Base-by-base conservation (phyloP, 2,329 filamentous ascomycete genomes). In the Verruconis gallopava region DNA sequence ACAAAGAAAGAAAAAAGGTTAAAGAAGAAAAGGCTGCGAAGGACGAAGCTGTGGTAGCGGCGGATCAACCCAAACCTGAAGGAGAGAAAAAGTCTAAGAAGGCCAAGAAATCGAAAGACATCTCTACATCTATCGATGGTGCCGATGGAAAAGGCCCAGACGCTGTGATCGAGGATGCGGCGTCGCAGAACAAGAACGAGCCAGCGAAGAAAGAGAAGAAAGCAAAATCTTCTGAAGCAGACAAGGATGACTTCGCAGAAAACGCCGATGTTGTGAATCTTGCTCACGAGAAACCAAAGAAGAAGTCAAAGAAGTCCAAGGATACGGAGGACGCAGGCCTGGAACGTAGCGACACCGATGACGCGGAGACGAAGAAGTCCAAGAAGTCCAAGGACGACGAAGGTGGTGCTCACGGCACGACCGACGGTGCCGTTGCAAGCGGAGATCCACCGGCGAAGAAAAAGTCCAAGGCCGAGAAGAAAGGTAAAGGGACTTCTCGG, bases 271-370 rank as follows among this genome's bases (percentile, higher is more conserved):
- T 18, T 36, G 33, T 36, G 11, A 18, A 15, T 11, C 33, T 18
- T 6, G 33, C 6, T 6, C 17, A 11, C 11, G 18, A 36, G 20
- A 38, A 21, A 15, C 33, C 5, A 41, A 38, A 47, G 30, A 21
- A 40, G 20, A 44, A 43, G 20, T 17, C 37, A 38, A 48, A 47
- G 43, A 49, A 45, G 43, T 42, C 35, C 18, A 39, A 43, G 25
- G 17, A 21, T 18, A 44, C 28, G 19, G 17, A 44, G 20, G 15
- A 20, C 4, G 12, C 30, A n/a, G 12, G 15, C 14, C 18, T 12
- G 3, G 25, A 21, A n/a, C 6, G n/a, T 21, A 19, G 9, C 12
- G 36, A 14, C n/a, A 20, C 35, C 34, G 34, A 9, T 6, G 6
- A 6, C 9, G 6, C 9, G 20, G 43, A 43, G 18, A 19, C 35